Base-by-base conservation (phyloP, 768 basidiomycete species). In the Boletus edulis region DNA sequence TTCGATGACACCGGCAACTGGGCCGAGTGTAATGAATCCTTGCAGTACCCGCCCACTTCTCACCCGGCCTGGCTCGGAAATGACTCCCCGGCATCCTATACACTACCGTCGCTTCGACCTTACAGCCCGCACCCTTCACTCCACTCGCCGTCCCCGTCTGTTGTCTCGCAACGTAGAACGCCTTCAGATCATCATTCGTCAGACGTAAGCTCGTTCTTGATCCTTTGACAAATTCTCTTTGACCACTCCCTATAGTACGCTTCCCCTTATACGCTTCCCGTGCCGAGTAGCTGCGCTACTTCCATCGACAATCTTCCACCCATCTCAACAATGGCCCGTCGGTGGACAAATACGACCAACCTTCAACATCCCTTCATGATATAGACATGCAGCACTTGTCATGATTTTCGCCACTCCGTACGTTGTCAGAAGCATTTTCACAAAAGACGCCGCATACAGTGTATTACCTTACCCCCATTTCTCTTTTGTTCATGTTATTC, bases 281-380 rank as follows among this genome's bases (percentile, higher is more conserved):
- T 61, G 22, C 49, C 65, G 22, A 62, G 58, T 58, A 64, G 60
- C 61, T 72, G 69, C 43, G 56, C 67, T 59, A 60, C 69, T n/a
- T 58, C 69, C 4, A 59, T 70, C 18, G 69, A 70, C 45, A 71
- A 69, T 53, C 65, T 71, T 11, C 69, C 69, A 0, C 61, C 71
- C 45, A 74, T 73, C 46, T 72, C 73, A 3, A 62, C 71, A 3
- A 62, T 75, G 62, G 62, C 66, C n/a, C 67, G 73, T 38, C 69
- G 74, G 18, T 75, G 73, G 73, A 68, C 75, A 2, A 64, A 59
- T 40, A 62, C 73, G n/a, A 61, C 68, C 6, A 70, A 58, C 18
- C 60, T 67, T 27, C 71, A 71, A 24, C 63, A 70, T 18, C 67
- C 67, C 11, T 75, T 75, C 17, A 62, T 73, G 60, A 57, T 71